A percentile compares a stretch with the other conserved stretches of the same genome.
These are phyloP conservation scores for Uronychia setigera DNA, from an alignment of 73 alveolate species.

Conservation along the genomic window DNA sequence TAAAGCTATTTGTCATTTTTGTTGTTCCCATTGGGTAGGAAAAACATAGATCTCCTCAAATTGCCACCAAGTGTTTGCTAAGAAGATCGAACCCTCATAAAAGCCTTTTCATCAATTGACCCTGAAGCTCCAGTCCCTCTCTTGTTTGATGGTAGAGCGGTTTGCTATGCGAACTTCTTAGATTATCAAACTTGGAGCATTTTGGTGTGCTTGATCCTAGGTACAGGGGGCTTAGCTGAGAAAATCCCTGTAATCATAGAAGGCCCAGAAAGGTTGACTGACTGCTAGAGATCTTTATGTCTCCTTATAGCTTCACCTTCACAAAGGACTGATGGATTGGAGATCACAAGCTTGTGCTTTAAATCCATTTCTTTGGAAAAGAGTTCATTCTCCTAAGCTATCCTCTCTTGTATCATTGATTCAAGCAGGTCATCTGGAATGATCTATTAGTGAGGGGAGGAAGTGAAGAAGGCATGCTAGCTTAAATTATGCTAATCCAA, in stretches of 20 bases:
- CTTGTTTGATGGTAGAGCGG: no score
- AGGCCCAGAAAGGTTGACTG: not conserved
- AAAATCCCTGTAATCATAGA: not conserved
- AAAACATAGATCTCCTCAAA: not conserved
- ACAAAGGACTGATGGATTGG: not conserved
- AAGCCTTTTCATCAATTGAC: conserved; percentile 1
- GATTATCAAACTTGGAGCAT: not conserved
- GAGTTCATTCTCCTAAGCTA: no score
- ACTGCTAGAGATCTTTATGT: not conserved
- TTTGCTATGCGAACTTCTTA: no score
- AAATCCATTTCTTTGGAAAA: no score
- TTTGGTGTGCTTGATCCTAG: not conserved
- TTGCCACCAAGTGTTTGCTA: not conserved
- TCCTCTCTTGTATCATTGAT: no score
- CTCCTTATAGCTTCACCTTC: not conserved
- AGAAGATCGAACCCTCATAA: not conserved
- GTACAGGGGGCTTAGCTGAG: conserved; percentile 1
- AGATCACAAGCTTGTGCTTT: no score
- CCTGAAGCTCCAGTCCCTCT: not conserved
- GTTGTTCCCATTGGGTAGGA: not conserved
- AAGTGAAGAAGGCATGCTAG: no score
- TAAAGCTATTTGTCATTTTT: not conserved
- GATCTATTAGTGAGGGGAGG: no score
- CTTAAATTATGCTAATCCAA: no score
- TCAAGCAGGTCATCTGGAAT: no score